Conservation (phyloP, 2,329 filamentous ascomycete species). For the Beauveria sp. region DNA sequence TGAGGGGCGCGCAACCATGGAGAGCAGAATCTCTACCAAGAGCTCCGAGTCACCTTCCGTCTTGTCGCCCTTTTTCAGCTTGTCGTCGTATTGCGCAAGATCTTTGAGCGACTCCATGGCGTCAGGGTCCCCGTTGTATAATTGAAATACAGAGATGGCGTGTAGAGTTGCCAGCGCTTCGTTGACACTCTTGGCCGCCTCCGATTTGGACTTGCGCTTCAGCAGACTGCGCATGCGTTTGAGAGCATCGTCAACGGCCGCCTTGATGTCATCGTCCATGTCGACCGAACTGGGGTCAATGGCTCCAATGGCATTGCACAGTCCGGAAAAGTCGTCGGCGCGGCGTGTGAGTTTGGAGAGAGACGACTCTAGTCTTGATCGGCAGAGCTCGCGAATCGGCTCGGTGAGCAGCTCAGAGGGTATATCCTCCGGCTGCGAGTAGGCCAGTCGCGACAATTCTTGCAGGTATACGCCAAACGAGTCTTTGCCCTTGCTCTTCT, state of each 20-base stretch:
- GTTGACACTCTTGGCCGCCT: conserved; percentile 32
- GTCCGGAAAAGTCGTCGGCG: conserved; percentile 42
- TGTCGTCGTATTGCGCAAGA: conserved; percentile 66
- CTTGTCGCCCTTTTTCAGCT: conserved; percentile 48
- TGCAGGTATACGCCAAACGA: conserved; percentile 37
- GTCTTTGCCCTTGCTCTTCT: conserved; percentile 20
- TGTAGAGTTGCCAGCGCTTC: conserved; percentile 74
- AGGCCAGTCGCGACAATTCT: conserved; percentile 48
- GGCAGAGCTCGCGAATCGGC: conserved; percentile 45
- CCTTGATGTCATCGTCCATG: conserved; percentile 48
- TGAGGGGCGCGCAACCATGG: conserved; percentile 79
- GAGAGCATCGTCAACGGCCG: conserved; percentile 44
- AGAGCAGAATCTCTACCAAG: conserved; percentile 81
- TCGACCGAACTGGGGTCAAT: conserved; percentile 44
- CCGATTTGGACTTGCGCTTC: conserved; percentile 30
- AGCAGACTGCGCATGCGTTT: conserved; percentile 46
- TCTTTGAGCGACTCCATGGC: conserved; percentile 77
- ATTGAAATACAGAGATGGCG: conserved; percentile 74
- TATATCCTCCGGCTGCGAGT: conserved; percentile 38
- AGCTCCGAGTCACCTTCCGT: conserved; percentile 57
- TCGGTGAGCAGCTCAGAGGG: conserved; percentile 38
- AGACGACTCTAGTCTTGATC: conserved; percentile 49
- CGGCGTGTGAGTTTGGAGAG: conserved; percentile 51
- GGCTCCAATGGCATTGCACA: conserved; percentile 47
- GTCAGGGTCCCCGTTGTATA: conserved; percentile 85